Base-by-base conservation (phyloP, 192 early-diverging fungal species). In the Coemansia sp. region DNA sequence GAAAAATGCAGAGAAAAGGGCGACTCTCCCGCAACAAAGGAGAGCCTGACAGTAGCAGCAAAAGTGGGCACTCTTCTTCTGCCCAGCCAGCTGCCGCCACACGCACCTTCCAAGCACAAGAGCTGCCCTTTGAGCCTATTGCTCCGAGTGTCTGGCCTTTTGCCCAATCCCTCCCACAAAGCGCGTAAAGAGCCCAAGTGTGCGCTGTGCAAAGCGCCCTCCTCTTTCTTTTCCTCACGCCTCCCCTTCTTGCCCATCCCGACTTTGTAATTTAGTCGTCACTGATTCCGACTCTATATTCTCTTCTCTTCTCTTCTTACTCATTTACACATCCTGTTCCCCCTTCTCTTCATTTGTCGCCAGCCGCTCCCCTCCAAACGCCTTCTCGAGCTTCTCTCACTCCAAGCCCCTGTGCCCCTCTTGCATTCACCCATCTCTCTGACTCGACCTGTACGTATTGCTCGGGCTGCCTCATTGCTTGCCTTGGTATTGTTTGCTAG, bases 241-340 rank as follows among this genome's bases (percentile, higher is more conserved):
- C 55, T 35, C 31, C 39, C 39, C 45, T 38, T 37, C 40, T 72
- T 60, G 46, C 48, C 26, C 43, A 40, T 42, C 57, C 69, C 57
- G 63, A 71, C 69, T 65, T 63, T 71, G 56, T 60, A 65, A 58
- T 63, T 63, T 63, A 63, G 68, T 70, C 68, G 68, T 34, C 31
- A 51, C 4, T 31, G 14, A 42, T 46, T 46, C 43, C 43, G 43
- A 18, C 43, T 46, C 39, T 42, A n/a, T 42, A 39, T 43, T 43
- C 16, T 43, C 14, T 43, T 43, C n/a, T 43, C 42, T 40, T 14
- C 16, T 40, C 38, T 40, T 14, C 38, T 40, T 40, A 40, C 11
- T 40, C 38, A 40, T 40, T 40, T 14, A 50, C 36, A 36, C 59
- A 31, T 63, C 60, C 46, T 50, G n/a, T 31, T 36, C 18, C 60